Evolutionary conservation across 352 stramenopile species (phyloP), one percentile per base, ranked within the genome.

Genomic region (Globisporangium paddicum): DNA sequence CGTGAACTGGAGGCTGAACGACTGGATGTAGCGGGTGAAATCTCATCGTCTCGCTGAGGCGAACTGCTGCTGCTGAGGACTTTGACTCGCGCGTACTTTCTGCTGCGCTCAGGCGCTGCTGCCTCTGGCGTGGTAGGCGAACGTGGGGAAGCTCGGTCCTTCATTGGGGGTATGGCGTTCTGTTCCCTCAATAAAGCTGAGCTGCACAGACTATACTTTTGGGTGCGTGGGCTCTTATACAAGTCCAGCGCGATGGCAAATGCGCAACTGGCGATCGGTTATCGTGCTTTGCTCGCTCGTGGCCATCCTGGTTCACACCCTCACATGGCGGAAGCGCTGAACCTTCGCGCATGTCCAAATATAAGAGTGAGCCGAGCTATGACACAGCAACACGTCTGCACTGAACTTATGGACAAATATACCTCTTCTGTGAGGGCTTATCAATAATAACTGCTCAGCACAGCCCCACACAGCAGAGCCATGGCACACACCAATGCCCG

Each of bases 241-340:
- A 9, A 19, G 38, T 7, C 8, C 19, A 21, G 16, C 14, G 38
- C 16, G 41, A 14, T 26, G 41, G 28, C n/a, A 23, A 53, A 53
- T 18, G 28, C 28, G 28, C 47, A 54, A 54, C 26, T 54, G 47
- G 47, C n/a, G 26, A 40, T 54, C 47, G 47, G 47, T 54, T 54
- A 28, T 23, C 7, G 14, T 32, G 6, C 16, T 7, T 2, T 18
- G 38, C n/a, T 5, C 16, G 19, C 5, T 9, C 4, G 37, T 19
- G 37, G 14, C 18, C 14, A 0, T 21, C 14, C 38, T 21, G 16
- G 14, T 21, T 44, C 21, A 21, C 21, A n/a, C n/a, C n/a, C n/a
- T n/a, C n/a, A n/a, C n/a, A n/a, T n/a, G n/a, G n/a, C 38, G 16
- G 19, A 21, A 23, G 6, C 25, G 16, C 46, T 52, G 46, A 52